Evolutionary conservation across 495 filamentous ascomycete genomes (phyloP).

Genomic region (Entonaema liquescens): DNA sequence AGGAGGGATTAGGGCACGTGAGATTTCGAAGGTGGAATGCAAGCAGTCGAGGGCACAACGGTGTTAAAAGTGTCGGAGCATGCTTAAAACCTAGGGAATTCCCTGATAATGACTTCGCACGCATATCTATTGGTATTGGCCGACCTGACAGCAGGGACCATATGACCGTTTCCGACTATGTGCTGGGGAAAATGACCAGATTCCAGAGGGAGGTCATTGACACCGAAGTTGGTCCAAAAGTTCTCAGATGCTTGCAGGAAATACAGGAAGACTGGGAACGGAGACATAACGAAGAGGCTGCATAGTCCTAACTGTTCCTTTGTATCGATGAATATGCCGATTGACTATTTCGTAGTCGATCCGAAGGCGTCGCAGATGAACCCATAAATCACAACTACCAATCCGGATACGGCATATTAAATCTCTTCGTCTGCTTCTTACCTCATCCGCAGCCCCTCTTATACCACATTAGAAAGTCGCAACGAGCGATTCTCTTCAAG

Average conservation of each 20-base stretch:
- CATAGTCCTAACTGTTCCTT: not conserved
- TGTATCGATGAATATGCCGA: not conserved
- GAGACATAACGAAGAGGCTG: not conserved
- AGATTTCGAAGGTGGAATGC: constrained; percentile 62
- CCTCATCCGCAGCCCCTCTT: not conserved
- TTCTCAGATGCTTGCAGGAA: constrained; percentile 61
- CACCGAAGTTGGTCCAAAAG: constrained; percentile 56
- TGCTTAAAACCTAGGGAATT: constrained; percentile 50
- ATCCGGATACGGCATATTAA: not conserved
- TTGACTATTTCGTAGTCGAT: not conserved
- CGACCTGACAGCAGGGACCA: constrained; percentile 67
- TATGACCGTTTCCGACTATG: constrained; percentile 69
- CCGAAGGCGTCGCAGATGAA: not conserved
- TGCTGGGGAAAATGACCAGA: constrained; percentile 68
- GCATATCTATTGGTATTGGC: constrained; percentile 77
- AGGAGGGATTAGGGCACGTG: constrained; percentile 71
- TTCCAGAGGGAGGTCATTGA: constrained; percentile 59
- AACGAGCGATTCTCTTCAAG: not conserved
- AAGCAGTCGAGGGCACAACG: constrained; percentile 81
- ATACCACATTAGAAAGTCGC: not conserved
- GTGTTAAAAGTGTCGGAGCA: constrained; percentile 71
- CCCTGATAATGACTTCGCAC: constrained; percentile 47
- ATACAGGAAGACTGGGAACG: constrained; percentile 52
- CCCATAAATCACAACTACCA: not conserved
- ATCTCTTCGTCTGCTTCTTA: not conserved